Base-by-base conservation (phyloP, 2,329 filamentous ascomycete genomes). In the Aspergillus transmontanensis region DNA sequence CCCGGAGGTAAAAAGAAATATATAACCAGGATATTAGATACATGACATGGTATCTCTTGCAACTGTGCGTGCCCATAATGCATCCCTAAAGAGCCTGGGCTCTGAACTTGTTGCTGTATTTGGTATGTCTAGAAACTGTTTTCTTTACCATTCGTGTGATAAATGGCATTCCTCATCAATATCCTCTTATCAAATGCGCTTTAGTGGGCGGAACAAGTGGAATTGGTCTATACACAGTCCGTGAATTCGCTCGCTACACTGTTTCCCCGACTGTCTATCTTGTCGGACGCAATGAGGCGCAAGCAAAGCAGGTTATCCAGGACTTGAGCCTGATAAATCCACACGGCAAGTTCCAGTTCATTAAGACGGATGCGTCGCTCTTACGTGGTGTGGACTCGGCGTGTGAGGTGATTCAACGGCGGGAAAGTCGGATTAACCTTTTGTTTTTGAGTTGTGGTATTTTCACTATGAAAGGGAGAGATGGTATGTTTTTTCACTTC, bases 231-330 rank as follows among this genome's bases (percentile, higher is more conserved):
- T 55, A 58, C 3, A 66, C 62, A 12, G 60, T 56, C 3, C 48
- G 48, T 7, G 55, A 60, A 1, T 62, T 66, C 32, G 66, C 62
- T 4, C 77, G 80, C 59, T 68, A 79, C n/a, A 75, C 81, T 0
- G 56, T 68, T 0, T 71, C 71, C 2, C 83, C 85, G 1, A 80
- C 74, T 19, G 78, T 86, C 41, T 88, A 88, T 69, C 79, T 86
- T 28, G 67, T 87, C 26, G 85, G 85, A 0, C 80, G 85, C 0
- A 74, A 72, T 58, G 61, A 75, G 28, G 57, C 66, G 0, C 75
- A 77, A 2, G 79, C 76, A 41, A 70, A 76, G 21, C 70, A 76
- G n/a, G 74, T 85, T 56, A 74, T 79, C 7, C 71, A 75, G 6
- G 82, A 85, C 57, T 71, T 85, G 16, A 71, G 76, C 30, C 53